Conservation (phyloP, 345 rosid species). For the Acer campestre region DNA sequence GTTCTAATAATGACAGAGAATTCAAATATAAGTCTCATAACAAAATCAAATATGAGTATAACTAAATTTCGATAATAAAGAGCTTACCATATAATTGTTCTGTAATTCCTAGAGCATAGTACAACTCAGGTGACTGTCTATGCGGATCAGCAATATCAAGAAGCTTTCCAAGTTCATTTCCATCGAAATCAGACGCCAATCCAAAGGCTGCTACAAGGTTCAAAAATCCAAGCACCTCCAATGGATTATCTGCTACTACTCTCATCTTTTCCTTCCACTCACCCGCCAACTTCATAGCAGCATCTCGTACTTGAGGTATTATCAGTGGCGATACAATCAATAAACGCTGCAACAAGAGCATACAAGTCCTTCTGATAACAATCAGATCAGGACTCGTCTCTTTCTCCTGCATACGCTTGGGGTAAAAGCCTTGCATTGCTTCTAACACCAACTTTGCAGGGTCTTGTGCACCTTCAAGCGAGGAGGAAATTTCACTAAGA, state of each 20-base stretch:
- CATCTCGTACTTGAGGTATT: slow-evolving; percentile 28
- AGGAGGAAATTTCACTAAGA: slow-evolving; percentile 24
- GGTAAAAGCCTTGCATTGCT: slow-evolving; percentile 51
- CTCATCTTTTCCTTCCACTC: slow-evolving; percentile 45
- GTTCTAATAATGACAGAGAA: neutral
- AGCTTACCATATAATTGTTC: slow-evolving; percentile 37
- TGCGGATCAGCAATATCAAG: slow-evolving; percentile 34
- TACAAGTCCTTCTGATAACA: slow-evolving; percentile 43
- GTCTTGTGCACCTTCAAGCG: slow-evolving; percentile 38
- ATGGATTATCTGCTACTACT: slow-evolving; percentile 28
- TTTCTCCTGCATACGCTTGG: slow-evolving; percentile 33
- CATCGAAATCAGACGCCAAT: slow-evolving; percentile 41
- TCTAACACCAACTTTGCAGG: slow-evolving; percentile 67
- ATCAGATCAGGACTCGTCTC: slow-evolving; percentile 28
- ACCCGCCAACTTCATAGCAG: slow-evolving; percentile 43
- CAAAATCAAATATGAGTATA: neutral
- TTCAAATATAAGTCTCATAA: neutral
- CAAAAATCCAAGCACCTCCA: slow-evolving; percentile 48
- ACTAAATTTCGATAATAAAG: neutral
- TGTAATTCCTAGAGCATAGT: slow-evolving; percentile 34
- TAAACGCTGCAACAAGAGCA: slow-evolving; percentile 53
- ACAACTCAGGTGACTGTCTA: slow-evolving; percentile 33
- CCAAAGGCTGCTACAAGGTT: slow-evolving; percentile 46
- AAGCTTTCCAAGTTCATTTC: slow-evolving; percentile 35
- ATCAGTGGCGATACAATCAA: slow-evolving; percentile 39